phyloP scores from a whole-genome alignment of 257 asterid genomes.

The Nemophila menziesii region DNA sequence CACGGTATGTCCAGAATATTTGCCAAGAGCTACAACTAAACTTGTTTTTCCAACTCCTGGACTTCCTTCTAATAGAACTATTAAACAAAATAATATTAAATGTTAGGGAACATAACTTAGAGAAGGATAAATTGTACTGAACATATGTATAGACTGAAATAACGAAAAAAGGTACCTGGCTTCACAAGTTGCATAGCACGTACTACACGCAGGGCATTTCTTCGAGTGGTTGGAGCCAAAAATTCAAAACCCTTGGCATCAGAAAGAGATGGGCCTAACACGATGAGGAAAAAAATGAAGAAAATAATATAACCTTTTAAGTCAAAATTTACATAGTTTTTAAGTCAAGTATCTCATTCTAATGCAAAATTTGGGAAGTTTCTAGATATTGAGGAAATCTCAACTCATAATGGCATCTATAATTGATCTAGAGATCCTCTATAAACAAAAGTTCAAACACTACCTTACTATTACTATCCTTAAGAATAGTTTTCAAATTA shows the following conservation, averaged over 20 bases:
- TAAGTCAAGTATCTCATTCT: background rate
- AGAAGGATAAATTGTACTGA: background rate
- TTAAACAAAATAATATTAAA: conserved; percentile 16
- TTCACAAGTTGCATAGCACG: conserved; percentile 97
- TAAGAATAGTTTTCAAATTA: background rate
- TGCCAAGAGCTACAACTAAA: conserved; percentile 77
- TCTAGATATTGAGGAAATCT: too few species aligned
- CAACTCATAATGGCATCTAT: background rate
- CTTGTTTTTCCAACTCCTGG: conserved; percentile 99
- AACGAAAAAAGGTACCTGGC: conserved; percentile 51
- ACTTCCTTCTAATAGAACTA: conserved; percentile 94
- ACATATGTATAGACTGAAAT: background rate
- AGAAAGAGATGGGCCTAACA: conserved; percentile 36
- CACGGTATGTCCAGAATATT: conserved; percentile 79
- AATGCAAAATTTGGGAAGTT: background rate
- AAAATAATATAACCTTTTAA: background rate
- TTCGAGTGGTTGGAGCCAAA: conserved; percentile 78
- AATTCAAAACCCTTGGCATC: conserved; percentile 54
- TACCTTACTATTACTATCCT: background rate
- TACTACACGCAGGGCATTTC: conserved; percentile 78
- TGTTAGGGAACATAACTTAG: conserved; percentile 17
- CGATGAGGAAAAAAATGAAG: conserved; percentile 1
- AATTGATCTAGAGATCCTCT: background rate
- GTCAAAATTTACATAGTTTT: background rate
- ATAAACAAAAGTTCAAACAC: background rate